Percentiles rank a stretch among this genome's conserved stretches.
Conservation (phyloP, 2,329 filamentous ascomycete species). For the Botryotinia convoluta region DNA sequence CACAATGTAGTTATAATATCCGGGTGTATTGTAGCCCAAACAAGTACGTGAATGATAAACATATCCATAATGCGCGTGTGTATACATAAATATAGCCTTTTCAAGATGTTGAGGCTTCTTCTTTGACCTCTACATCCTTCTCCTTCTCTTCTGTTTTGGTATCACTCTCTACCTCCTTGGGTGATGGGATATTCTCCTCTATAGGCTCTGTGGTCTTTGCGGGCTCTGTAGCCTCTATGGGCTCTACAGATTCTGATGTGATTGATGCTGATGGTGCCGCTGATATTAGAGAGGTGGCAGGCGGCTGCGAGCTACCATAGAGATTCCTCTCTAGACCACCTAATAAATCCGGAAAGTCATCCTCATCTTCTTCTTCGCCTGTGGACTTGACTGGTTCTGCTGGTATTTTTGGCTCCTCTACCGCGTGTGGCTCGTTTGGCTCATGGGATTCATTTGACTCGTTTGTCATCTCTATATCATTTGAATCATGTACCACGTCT, state of each 20-base stretch:
- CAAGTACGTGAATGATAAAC: neutral
- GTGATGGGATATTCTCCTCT: neutral
- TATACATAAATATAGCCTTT: neutral
- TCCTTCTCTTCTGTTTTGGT: slow-evolving; percentile 1
- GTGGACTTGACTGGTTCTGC: neutral
- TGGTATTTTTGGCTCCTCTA: neutral
- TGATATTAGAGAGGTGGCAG: neutral
- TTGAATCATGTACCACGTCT: neutral
- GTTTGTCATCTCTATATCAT: neutral
- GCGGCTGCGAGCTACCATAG: slow-evolving; percentile 6
- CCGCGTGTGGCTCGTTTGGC: neutral
- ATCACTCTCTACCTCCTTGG: neutral
- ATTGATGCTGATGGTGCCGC: no score
- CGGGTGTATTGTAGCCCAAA: neutral
- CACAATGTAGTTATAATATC: neutral
- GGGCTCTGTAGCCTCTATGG: neutral
- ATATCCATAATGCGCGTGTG: neutral
- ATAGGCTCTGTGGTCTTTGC: neutral
- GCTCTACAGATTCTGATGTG: neutral
- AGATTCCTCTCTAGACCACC: slow-evolving; percentile 34
- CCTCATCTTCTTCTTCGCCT: slow-evolving; percentile 27
- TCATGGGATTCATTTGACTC: neutral
- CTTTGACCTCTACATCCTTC: neutral
- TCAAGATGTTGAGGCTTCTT: slow-evolving; percentile 1
- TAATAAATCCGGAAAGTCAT: slow-evolving; percentile 33